Base-by-base conservation (phyloP, 192 early-diverging fungal genomes). In the Physocladia obscura region DNA sequence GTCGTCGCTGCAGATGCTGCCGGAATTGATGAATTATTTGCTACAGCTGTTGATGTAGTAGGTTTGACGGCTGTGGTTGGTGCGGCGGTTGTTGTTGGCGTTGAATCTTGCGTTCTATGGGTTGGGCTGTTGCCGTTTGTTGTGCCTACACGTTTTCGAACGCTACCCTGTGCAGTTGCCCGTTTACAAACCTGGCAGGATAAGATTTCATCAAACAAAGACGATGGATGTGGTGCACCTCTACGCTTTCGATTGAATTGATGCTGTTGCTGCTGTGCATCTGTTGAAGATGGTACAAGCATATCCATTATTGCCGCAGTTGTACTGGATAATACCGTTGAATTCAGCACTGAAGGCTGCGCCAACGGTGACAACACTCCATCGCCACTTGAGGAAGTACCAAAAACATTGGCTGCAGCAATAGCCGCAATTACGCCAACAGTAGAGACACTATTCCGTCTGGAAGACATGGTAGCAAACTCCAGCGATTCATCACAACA, bases 141-240 rank as follows among this genome's bases (percentile, higher is more conserved):
- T 59, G n/a, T 36, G 13, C 15, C 15, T 47, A 35, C 27, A n/a
- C 59, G 59, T 38, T 24, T 56, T 68, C 56, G 54, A 36, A 68
- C 65, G 40, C 52, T 51, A 21, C 65, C 65, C 37, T 68, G 65
- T 24, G 65, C 65, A 36, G 65, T 56, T 15, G 38, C 37, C 35
- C 65, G 65, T 44, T 68, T 68, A 19, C 65, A 68, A 1, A 68
- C 65, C 29, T 49, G 65, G 37, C 65, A 68, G 52, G 31, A 36
- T 4, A 68, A 31, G 27, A 68, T 39, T 40, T 57, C 40, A 36
- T 68, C 65, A 19, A 49, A 4, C 13, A 35, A 31, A 26, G 50
- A 40, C 17, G 49, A 11, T 39, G 65, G 2, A 15, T 31, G 15
- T 1, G 65, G 65, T 8, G 51, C 65, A 0, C 19, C 35, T 11